Evolutionary conservation across 2,329 filamentous ascomycete species (phyloP), one percentile per base, ranked within the genome.

Genomic region (Arachnomyces sp.): DNA sequence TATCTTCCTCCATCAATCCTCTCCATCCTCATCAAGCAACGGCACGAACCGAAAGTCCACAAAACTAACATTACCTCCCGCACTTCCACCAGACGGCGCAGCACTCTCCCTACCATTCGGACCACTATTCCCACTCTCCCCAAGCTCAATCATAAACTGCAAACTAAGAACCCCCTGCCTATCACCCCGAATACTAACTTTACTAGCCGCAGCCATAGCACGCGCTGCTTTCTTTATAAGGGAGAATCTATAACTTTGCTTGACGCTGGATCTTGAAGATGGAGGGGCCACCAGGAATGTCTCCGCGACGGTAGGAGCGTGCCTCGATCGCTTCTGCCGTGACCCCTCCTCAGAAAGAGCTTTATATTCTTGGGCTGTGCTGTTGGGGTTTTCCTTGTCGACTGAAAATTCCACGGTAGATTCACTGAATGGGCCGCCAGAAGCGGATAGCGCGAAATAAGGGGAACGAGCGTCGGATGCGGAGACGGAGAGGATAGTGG

Each of bases 131-230:
- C 44, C 44, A 32, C 76, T 74, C 5, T 76, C 75, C 46, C 92
- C 86, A 31, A 89, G 72, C 57, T 95, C 87, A 12, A 98, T 82
- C 83, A 98, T 92, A 55, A 96, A 95, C 57, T 98, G 92, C 59
- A 96, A 66, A 62, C 86, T 95, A 48, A 98, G 63, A 20, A 98
- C 90, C 0, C 92, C 90, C 58, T 94, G 86, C 2, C 76, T 73
- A 61, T 98, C 92, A 0, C 87, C 82, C 12, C 92, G 74, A 45
- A 98, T 74, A 57, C 88, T 94, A 43, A 96, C 89, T 64, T 96
- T 98, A 54, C 77, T 89, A 3, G 89, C 87, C 29, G 88, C 77
- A 34, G 82, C 80, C 90, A 98, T 96, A n/a, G 92, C 90, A 48
- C 90, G 81, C 34, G 79, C 79, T 0, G 90, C 89, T 49, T 84